Percentiles rank a stretch among this genome's conserved stretches.
These are phyloP conservation scores for Vanrija pseudolonga DNA, from an alignment of 1,284 basidiomycete species.

Conservation along the genomic window DNA sequence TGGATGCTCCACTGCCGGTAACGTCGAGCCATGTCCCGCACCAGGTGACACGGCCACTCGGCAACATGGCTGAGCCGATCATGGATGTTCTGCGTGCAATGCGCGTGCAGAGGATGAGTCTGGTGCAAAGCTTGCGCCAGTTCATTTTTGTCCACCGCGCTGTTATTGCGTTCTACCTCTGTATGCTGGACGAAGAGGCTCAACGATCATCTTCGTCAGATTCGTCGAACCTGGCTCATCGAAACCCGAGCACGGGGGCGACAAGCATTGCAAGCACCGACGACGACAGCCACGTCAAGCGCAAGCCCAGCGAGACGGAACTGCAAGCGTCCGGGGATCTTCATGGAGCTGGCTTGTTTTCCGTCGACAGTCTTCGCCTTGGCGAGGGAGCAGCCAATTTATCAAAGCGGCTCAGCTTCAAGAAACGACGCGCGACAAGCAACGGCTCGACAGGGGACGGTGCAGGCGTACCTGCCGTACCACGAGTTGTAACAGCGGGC, in stretches of 20 bases:
- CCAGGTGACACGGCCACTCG: slow-evolving; percentile 59
- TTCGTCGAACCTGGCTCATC: not conserved
- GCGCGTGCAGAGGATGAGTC: slow-evolving; percentile 85
- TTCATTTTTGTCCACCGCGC: slow-evolving; percentile 86
- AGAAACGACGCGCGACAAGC: slow-evolving; percentile 21
- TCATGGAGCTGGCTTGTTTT: not conserved
- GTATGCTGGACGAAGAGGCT: slow-evolving; percentile 61
- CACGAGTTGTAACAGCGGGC: no score
- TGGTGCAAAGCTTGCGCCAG: slow-evolving; percentile 82
- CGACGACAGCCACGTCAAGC: slow-evolving; percentile 38
- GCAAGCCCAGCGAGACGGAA: slow-evolving; percentile 43
- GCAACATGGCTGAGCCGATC: slow-evolving; percentile 66
- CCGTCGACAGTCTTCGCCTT: not conserved
- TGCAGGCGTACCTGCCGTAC: not conserved
- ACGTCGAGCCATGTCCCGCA: slow-evolving; percentile 22
- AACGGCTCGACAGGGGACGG: not conserved
- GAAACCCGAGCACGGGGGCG: not conserved
- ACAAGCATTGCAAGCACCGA: slow-evolving; percentile 21
- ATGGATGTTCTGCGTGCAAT: slow-evolving; percentile 76
- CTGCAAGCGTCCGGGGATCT: slow-evolving; percentile 24
- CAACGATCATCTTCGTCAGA: not conserved
- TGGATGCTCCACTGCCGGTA: slow-evolving; percentile 4
- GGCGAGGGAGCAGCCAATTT: slow-evolving; percentile 20
- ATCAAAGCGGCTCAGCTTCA: slow-evolving; percentile 45
- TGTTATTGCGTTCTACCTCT: slow-evolving; percentile 73